These are phyloP conservation scores for Strobilomyces dryophilus DNA, from an alignment of 768 basidiomycete genomes.

Conservation along the genomic window DNA sequence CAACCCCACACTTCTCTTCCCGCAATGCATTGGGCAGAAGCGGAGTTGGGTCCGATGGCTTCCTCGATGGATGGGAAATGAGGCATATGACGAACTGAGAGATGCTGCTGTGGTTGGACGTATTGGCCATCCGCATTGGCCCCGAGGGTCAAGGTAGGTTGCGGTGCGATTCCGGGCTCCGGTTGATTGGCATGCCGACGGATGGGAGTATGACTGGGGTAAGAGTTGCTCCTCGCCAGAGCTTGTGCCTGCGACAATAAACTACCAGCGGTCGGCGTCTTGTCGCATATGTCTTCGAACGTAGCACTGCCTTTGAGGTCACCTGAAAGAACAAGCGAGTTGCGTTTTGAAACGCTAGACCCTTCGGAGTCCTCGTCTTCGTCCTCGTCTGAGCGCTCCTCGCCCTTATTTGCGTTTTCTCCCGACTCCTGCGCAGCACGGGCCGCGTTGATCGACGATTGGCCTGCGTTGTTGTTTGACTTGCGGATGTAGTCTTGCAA, in stretches of 20 bases:
- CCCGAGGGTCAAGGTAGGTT: conserved; percentile 55
- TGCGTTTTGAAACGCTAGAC: conserved; percentile 69
- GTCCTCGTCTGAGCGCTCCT: conserved; percentile 78
- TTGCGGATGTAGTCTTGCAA: conserved; percentile 89
- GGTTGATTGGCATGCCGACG: conserved; percentile 62
- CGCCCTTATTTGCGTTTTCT: conserved; percentile 54
- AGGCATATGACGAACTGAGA: conserved; percentile 71
- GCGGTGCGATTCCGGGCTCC: conserved; percentile 51
- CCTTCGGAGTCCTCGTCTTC: conserved; percentile 86
- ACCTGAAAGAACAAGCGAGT: conserved; percentile 62
- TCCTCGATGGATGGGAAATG: conserved; percentile 87
- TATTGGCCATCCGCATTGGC: conserved; percentile 44
- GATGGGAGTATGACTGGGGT: conserved; percentile 70
- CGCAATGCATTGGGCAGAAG: conserved; percentile 72
- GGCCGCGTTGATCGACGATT: conserved; percentile 70
- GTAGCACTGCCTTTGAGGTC: conserved; percentile 58
- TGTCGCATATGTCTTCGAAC: conserved; percentile 68
- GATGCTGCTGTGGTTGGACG: conserved; percentile 41
- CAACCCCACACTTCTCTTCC: conserved; percentile 88
- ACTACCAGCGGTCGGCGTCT: conserved; percentile 80
- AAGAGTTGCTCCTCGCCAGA: conserved; percentile 49
- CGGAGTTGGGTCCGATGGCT: conserved; percentile 68
- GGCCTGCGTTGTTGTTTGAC: conserved; percentile 81
- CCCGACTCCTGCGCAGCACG: conserved; percentile 67
- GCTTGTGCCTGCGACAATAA: conserved; percentile 76